Evolutionary conservation across 352 stramenopile genomes (phyloP).

Genomic region (Pythium dissimile): DNA sequence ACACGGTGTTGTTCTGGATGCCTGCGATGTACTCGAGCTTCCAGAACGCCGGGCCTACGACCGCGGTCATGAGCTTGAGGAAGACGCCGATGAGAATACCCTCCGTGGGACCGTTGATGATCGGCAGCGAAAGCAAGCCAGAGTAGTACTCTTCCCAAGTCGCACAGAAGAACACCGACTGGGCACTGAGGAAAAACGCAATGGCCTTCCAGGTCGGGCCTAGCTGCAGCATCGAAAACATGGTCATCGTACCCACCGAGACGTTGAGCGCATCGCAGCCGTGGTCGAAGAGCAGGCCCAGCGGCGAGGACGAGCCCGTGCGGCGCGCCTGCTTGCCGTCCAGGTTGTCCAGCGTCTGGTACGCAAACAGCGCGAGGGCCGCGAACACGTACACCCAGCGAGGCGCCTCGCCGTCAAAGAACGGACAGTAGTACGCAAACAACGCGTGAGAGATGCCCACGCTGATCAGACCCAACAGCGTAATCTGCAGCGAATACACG

Average conservation of each 20-base stretch:
- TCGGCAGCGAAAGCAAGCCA: constrained; percentile 91
- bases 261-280: constrained; percentile 83
- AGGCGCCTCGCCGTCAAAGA: constrained; percentile 65
- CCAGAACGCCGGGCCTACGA: constrained; percentile 67
- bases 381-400: constrained; percentile 67
- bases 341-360: constrained; percentile 83
- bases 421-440: constrained; percentile 69
- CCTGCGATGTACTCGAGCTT: constrained; percentile 51
- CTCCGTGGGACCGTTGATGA: constrained; percentile 97
- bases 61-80: constrained; percentile 73
- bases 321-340: constrained; percentile 81
- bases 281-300: constrained; percentile 85
- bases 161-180: constrained; percentile 83
- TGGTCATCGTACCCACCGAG: constrained; percentile 79
- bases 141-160: constrained; percentile 94
- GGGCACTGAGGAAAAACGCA: constrained; percentile 63
- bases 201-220: constrained; percentile 80
- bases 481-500: constrained; percentile 48
- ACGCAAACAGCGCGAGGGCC: constrained; percentile 59
- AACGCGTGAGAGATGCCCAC: constrained; percentile 60
- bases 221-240: constrained; percentile 72
- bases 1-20: constrained; percentile 81
- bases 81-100: constrained; percentile 89
- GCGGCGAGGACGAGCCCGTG: constrained; percentile 72
- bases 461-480: constrained; percentile 60